Evolutionary conservation across 306 rosid species (phyloP).

Genomic region (Prunus davidiana): DNA sequence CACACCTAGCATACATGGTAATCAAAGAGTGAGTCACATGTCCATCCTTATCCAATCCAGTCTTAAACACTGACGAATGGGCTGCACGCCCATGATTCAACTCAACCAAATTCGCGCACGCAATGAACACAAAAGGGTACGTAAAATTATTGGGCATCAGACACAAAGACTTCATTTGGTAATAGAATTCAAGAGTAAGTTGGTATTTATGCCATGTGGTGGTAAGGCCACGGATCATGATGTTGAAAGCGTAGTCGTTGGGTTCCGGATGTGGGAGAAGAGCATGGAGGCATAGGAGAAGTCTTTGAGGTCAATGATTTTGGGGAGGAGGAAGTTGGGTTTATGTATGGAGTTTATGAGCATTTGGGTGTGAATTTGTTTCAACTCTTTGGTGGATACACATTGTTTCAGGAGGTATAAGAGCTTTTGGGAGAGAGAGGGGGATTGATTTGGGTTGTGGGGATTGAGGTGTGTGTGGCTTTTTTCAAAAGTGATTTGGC

Average conservation of each 20-base stretch:
- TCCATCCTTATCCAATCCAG: constrained; percentile 51
- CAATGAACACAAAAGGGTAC: constrained; percentile 75
- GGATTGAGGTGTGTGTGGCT: background rate
- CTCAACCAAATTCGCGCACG: constrained; percentile 57
- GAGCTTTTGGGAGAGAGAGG: constrained; percentile 25
- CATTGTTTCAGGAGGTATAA: constrained; percentile 47
- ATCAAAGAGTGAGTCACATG: constrained; percentile 67
- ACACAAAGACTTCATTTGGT: constrained; percentile 49
- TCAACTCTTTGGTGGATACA: constrained; percentile 33
- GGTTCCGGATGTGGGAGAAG: constrained; percentile 57
- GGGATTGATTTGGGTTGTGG: background rate
- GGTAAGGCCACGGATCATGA: constrained; percentile 84
- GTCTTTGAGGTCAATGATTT: constrained; percentile 50
- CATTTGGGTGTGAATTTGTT: constrained; percentile 74
- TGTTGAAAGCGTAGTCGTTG: constrained; percentile 68
- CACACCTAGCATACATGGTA: constrained; percentile 60
- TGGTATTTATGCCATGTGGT: constrained; percentile 63
- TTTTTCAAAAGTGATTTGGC: constrained; percentile 19
- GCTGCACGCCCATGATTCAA: constrained; percentile 39
- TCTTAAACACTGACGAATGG: constrained; percentile 46
- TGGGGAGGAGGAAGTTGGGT: constrained; percentile 67
- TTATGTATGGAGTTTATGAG: constrained; percentile 49
- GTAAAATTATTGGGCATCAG: constrained; percentile 58
- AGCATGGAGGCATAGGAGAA: constrained; percentile 49
- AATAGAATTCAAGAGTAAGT: constrained; percentile 50